These are phyloP conservation scores for Saturnispora halmiae DNA, from an alignment of 805 yeast species.

Conservation along the genomic window DNA sequence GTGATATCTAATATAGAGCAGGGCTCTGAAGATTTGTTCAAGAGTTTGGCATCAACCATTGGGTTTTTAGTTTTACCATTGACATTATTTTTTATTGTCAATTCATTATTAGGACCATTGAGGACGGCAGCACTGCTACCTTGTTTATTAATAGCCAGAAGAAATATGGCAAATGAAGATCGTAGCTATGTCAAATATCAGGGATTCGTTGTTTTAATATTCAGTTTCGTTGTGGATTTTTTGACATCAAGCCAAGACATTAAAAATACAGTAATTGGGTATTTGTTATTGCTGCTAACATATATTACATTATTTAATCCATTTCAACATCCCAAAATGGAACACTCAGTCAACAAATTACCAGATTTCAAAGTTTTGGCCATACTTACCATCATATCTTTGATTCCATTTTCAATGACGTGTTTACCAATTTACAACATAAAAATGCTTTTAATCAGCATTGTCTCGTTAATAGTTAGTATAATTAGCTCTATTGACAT, in stretches of 20 bases:
- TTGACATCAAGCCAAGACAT: slow-evolving; percentile 1
- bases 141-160: slow-evolving; percentile 14
- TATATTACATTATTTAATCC: slow-evolving; percentile 7
- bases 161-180: slow-evolving; percentile 2
- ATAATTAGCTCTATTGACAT: slow-evolving; percentile 26
- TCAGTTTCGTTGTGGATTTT: slow-evolving; percentile 5
- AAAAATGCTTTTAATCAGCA: slow-evolving; percentile 24
- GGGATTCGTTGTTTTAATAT: slow-evolving; percentile 9
- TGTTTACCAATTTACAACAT: slow-evolving; percentile 18
- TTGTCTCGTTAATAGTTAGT: slow-evolving; percentile 25
- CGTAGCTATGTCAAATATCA: slow-evolving; percentile 13
- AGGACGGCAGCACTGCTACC: slow-evolving; percentile 22
- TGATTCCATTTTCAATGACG: slow-evolving; percentile 10
- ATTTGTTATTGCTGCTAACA: slow-evolving; percentile 5
- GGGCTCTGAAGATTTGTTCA: background rate
- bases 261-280: slow-evolving; percentile 6
- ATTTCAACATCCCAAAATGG: background rate
- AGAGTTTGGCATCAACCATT: background rate
- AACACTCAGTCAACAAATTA: background rate
- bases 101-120: slow-evolving; percentile 22
- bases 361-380: slow-evolving; percentile 6
- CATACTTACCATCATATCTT: background rate
- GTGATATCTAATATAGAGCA: background rate
- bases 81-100: slow-evolving; percentile 17
- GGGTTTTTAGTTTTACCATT: slow-evolving; percentile 15